Percentiles rank a stretch among this genome's conserved stretches.
Evolutionary conservation across 78 protist species (phyloP).

Genomic region (Polysphondylium violaceum): DNA sequence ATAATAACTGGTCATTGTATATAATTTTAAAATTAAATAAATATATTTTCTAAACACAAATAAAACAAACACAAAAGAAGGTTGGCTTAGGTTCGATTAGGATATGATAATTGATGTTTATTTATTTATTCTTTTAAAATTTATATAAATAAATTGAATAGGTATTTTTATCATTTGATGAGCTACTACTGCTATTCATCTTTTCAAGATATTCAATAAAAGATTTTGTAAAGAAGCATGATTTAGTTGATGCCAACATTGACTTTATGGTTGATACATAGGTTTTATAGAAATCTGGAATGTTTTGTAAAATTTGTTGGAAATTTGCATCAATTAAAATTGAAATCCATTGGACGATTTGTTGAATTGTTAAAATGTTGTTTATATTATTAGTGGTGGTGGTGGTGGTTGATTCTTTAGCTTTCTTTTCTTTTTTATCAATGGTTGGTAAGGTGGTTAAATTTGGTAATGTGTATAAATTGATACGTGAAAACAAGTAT

Average conservation of each 20-base stretch:
- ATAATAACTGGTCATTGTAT: too few species aligned
- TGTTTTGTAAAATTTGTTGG: constrained; percentile 24
- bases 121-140: constrained; percentile 10
- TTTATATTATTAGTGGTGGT: neutral
- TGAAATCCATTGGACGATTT: constrained; percentile 36
- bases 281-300: constrained; percentile 15
- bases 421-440: neutral
- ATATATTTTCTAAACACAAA: neutral
- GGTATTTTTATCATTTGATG: constrained; percentile 8
- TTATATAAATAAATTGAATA: constrained; percentile 36
- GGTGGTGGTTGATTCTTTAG: neutral
- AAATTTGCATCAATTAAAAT: constrained; percentile 30
- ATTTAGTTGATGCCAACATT: too few species aligned
- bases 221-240: constrained; percentile 23
- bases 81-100: neutral
- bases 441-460: too few species aligned
- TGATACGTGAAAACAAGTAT: constrained; percentile 14
- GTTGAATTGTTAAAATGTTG: constrained; percentile 5
- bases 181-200: too few species aligned
- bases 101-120: neutral
- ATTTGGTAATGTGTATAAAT: constrained; percentile 13
- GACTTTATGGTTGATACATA: too few species aligned
- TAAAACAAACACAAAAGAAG: neutral
- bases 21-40: neutral
- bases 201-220: constrained; percentile 24